phyloP scores from a whole-genome alignment of 805 yeast species.

The Candida bentonensis region DNA sequence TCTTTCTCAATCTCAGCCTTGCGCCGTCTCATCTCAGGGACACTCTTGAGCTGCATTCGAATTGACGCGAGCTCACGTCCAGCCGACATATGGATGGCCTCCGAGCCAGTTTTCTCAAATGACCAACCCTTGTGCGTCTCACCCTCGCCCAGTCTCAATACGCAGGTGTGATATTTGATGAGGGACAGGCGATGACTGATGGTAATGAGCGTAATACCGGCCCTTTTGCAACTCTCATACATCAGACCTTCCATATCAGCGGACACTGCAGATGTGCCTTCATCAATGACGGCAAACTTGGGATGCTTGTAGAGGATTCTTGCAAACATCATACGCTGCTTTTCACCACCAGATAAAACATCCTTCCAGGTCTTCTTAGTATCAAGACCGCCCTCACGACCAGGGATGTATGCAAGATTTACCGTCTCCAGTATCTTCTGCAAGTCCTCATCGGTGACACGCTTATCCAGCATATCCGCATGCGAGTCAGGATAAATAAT shows the following conservation, averaged over 20 bases:
- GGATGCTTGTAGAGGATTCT: constrained; percentile 70
- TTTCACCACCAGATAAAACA: constrained; percentile 92
- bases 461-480: constrained; percentile 60
- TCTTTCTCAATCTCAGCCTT: constrained; percentile 41
- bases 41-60: constrained; percentile 43
- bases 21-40: constrained; percentile 45
- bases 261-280: constrained; percentile 86
- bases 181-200: constrained; percentile 72
- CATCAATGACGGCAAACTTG: constrained; percentile 72
- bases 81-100: constrained; percentile 49
- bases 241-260: constrained; percentile 80
- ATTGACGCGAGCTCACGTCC: constrained; percentile 65
- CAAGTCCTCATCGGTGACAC: constrained; percentile 56
- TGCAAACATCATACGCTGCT: constrained; percentile 82
- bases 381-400: constrained; percentile 41
- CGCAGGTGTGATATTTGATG: constrained; percentile 69
- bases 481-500: constrained; percentile 75
- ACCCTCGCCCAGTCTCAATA: constrained; percentile 51
- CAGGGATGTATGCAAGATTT: constrained; percentile 63
- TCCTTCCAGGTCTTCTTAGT: constrained; percentile 65
- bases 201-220: constrained; percentile 65
- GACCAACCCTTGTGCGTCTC: constrained; percentile 35
- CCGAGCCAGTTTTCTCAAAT: constrained; percentile 50
- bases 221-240: constrained; percentile 58
- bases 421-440: constrained; percentile 59